Conservation (phyloP, 2,329 filamentous ascomycete genomes). For the Myriosclerotinia duriaeana region DNA sequence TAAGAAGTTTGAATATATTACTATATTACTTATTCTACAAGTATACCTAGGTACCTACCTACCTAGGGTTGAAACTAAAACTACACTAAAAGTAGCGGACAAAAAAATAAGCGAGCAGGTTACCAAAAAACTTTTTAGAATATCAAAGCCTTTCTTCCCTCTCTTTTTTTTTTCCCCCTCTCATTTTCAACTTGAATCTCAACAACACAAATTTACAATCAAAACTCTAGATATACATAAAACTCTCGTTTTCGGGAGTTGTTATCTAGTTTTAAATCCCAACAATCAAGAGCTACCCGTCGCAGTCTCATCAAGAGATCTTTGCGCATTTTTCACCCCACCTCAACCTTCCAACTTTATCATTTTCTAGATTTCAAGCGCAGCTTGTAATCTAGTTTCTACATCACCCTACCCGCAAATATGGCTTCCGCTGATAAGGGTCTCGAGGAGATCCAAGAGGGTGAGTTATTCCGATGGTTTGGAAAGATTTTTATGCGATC, state of each 20-base stretch:
- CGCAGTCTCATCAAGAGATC: slow-evolving; percentile 40
- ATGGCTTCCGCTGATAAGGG: slow-evolving; percentile 90
- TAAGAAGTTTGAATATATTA: no score
- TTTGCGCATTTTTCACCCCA: slow-evolving; percentile 39
- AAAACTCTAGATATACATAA: slow-evolving; percentile 38
- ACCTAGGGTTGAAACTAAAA: no score
- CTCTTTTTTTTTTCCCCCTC: background rate
- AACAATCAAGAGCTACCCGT: slow-evolving; percentile 30
- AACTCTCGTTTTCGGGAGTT: slow-evolving; percentile 48
- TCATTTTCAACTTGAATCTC: slow-evolving; percentile 14
- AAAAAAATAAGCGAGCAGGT: slow-evolving; percentile 15
- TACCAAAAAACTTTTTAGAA: slow-evolving; percentile 20
- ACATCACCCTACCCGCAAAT: slow-evolving; percentile 67
- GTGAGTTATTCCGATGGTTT: slow-evolving; percentile 54
- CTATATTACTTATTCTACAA: no score
- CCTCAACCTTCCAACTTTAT: slow-evolving; percentile 39
- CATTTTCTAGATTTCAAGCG: slow-evolving; percentile 65
- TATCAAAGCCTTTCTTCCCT: slow-evolving; percentile 4
- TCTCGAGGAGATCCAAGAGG: slow-evolving; percentile 96
- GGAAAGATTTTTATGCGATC: background rate
- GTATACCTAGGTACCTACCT: no score
- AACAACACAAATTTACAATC: slow-evolving; percentile 25
- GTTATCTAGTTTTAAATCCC: slow-evolving; percentile 49
- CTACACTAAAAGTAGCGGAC: slow-evolving; percentile 1
- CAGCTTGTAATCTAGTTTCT: slow-evolving; percentile 74